Base-by-base conservation (phyloP, 495 filamentous ascomycete genomes). In the Xylaria acuta region DNA sequence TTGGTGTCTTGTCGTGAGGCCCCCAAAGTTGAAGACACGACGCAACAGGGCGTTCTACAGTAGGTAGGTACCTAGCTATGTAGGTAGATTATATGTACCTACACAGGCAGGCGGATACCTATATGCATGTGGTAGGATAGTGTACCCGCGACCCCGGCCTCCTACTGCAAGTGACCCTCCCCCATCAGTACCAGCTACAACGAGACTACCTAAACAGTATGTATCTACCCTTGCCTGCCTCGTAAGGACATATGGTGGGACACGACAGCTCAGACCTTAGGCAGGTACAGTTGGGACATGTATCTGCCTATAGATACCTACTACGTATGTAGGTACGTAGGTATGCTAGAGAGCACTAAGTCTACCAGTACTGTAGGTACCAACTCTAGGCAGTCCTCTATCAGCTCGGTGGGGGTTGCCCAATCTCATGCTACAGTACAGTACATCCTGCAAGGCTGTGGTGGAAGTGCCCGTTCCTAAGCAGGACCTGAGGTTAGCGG, bases 381-480 rank as follows among this genome's bases (percentile, higher is more conserved):
- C 34, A 34, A 36, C 32, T 32, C 2, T 32, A 56, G 11, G 53
- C 18, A 16, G 18, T 60, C 5, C 25, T 38, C 34, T 11, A 22
- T 38, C 32, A 22, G 34, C 20, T 60, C 20, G n/a, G 58, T 64
- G 60, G 60, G 36, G 38, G 60, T 36, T 22, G 18, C 36, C n/a
- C 36, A 14, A 18, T 40, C n/a, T 18, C 6, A 3, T 43, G 36
- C 60, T 40, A 38, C 59, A 59, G n/a, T 59, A 30, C 56, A 12
- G 30, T 32, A 30, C 34, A 62, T 62, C 58, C 58, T 38, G 56
- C 56, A 59, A 59, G 56, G 56, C 56, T 59, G 56, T n/a, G n/a
- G n/a, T n/a, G n/a, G n/a, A n/a, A n/a, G n/a, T n/a, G 36, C 36
- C 36, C 7, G 36, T 38, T 38, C 36, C 36, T 36, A 12, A 41